Evolutionary conservation across 108 stramenopile species (phyloP).

Genomic region (Chaetoceros muelleri): DNA sequence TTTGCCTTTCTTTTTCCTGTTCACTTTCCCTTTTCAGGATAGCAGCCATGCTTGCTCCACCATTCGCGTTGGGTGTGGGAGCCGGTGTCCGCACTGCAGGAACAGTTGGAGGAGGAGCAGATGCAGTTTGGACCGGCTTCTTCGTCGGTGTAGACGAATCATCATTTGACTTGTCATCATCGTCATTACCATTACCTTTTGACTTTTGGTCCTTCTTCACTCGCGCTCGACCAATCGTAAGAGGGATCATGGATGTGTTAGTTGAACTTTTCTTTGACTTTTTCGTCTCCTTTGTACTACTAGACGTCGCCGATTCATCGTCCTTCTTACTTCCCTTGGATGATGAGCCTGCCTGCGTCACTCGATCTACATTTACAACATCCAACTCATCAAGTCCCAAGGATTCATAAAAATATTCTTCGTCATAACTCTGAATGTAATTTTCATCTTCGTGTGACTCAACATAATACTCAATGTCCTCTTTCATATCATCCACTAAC

Average conservation of each 20-base stretch:
- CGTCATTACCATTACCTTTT: constrained; percentile 12
- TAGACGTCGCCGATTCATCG: constrained; percentile 34
- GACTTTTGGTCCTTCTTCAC: constrained; percentile 21
- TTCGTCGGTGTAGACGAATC: constrained; percentile 3
- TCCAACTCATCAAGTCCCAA: constrained; percentile 78
- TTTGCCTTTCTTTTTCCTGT: constrained; percentile 68
- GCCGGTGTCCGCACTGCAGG: constrained; percentile 30
- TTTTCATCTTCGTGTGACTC: constrained; percentile 86
- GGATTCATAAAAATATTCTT: constrained; percentile 86
- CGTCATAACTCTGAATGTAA: constrained; percentile 82
- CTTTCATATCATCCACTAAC: constrained; percentile 76
- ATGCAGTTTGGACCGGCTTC: background rate
- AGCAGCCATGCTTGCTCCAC: constrained; percentile 78
- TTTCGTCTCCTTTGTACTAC: constrained; percentile 32
- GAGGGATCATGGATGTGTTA: constrained; percentile 53
- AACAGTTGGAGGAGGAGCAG: constrained; percentile 25
- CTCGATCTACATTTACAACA: constrained; percentile 75
- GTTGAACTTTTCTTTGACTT: constrained; percentile 30
- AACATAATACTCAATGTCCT: constrained; percentile 95
- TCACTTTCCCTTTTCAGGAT: constrained; percentile 83
- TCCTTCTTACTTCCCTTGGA: constrained; percentile 37
- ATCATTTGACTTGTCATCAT: constrained; percentile 1
- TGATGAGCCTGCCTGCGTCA: constrained; percentile 37
- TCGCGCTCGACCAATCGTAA: constrained; percentile 85
- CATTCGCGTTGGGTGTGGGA: constrained; percentile 24